These are phyloP conservation scores for Scedosporium boydii DNA, from an alignment of 2,329 filamentous ascomycete species.

Conservation along the genomic window DNA sequence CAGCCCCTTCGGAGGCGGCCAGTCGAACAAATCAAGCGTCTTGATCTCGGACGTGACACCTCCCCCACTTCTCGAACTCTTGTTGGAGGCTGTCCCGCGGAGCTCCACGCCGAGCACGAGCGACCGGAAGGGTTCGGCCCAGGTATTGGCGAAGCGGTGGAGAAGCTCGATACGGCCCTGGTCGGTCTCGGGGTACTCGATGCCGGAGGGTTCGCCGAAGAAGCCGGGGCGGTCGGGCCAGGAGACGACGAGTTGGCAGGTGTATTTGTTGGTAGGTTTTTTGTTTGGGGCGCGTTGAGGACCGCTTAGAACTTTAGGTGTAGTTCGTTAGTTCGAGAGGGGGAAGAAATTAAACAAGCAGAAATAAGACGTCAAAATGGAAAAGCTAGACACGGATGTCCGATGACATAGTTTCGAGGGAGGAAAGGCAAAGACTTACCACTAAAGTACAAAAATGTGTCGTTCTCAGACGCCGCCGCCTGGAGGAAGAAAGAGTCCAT, in stretches of 20 bases:
- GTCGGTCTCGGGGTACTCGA: conserved; percentile 29
- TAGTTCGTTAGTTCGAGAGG: neutral
- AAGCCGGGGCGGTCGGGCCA: conserved; percentile 35
- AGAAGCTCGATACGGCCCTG: conserved; percentile 30
- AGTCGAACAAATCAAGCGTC: conserved; percentile 37
- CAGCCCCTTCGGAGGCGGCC: conserved; percentile 27
- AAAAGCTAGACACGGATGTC: too few species aligned
- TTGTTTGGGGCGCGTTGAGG: conserved; percentile 26
- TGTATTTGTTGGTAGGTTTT: conserved; percentile 24
- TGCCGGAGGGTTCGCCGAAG: conserved; percentile 17
- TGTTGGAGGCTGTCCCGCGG: neutral
- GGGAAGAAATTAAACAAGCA: neutral
- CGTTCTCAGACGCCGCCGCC: conserved; percentile 39
- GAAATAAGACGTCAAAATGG: neutral
- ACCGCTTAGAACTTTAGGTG: neutral
- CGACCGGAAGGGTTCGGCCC: conserved; percentile 38
- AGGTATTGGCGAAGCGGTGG: conserved; percentile 30
- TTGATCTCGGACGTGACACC: conserved; percentile 30
- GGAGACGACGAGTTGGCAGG: conserved; percentile 39
- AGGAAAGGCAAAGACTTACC: conserved; percentile 20
- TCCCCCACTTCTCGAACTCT: neutral
- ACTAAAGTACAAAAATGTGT: conserved; percentile 43
- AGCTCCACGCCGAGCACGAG: conserved; percentile 27
- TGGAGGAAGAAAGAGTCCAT: conserved; percentile 48
- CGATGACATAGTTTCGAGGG: neutral